Base-by-base conservation (phyloP, 225 moss, liverwort and hornwort genomes). In the Bryum argenteum region DNA sequence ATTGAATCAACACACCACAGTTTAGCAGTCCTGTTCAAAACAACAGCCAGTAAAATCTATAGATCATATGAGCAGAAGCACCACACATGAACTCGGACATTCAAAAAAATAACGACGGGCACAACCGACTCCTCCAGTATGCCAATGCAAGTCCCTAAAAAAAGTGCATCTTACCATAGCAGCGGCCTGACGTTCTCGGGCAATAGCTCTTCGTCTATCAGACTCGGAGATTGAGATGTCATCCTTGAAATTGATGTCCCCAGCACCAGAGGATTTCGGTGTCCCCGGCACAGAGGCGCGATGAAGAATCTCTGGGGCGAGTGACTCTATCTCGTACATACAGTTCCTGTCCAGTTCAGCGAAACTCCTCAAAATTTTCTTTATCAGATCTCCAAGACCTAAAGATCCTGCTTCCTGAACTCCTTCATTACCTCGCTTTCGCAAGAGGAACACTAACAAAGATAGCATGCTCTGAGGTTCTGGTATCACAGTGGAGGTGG, bases 241-340 rank as follows among this genome's bases (percentile, higher is more conserved):
- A 55, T 92, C 86, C 81, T 89, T 84, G 74, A 90, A 71, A 74
- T 75, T 67, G 1, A 70, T 71, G 33, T 78, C 83, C 39, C 80
- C 69, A 21, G 57, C 72, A 65, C 58, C 71, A 28, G 72, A 66
- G 51, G 75, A 51, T 44, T 84, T 74, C n/a, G 33, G 56, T 54
- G 59, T 69, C 65, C 79, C 63, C n/a, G n/a, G n/a, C n/a, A 72
- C 82, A 73, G 88, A 82, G 54, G 75, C 71, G 73, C 89, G 82
- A 69, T 95, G 89, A 63, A 95, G 83, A 79, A 93, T 85, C 33
- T 95, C 91, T 56, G 95, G 95, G 65, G 84, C 89, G 54, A 95
- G 80, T 66, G 83, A 82, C 70, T 95, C 91, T 69, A 95, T 91
- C 59, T 95, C 93, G 73, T 83, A 87, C 95, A 91, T 95, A 69